phyloP scores from a whole-genome alignment of 2,329 filamentous ascomycete genomes.

The Dothideomycetidae sp. region DNA sequence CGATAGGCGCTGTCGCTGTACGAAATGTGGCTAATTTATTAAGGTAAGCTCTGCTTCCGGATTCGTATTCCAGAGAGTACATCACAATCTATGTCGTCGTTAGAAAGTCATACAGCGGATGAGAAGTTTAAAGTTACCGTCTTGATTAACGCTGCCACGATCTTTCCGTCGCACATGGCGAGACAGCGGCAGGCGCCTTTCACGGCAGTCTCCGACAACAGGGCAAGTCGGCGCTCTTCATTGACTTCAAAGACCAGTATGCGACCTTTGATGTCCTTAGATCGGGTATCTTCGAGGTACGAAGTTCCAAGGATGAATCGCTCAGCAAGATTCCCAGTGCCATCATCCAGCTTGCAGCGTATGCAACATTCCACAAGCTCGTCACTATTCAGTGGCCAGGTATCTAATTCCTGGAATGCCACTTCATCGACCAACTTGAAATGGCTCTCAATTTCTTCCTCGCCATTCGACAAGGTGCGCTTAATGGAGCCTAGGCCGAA shows the following conservation, averaged over 20 bases:
- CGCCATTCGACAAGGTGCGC: slow-evolving; percentile 53
- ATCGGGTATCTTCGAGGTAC: slow-evolving; percentile 46
- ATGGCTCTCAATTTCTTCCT: slow-evolving; percentile 64
- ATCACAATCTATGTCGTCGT: slow-evolving; percentile 38
- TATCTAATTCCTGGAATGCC: slow-evolving; percentile 63
- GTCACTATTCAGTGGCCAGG: slow-evolving; percentile 47
- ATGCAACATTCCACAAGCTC: slow-evolving; percentile 82
- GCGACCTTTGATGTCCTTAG: slow-evolving; percentile 50
- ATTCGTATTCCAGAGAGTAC: slow-evolving; percentile 41
- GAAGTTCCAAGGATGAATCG: slow-evolving; percentile 87
- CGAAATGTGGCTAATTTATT: slow-evolving; percentile 62
- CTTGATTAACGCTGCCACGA: slow-evolving; percentile 81
- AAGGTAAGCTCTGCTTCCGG: slow-evolving; percentile 41
- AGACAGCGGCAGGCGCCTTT: slow-evolving; percentile 72
- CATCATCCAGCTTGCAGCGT: slow-evolving; percentile 54
- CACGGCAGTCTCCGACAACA: slow-evolving; percentile 53
- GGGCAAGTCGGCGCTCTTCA: slow-evolving; percentile 55
- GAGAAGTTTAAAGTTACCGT: slow-evolving; percentile 43
- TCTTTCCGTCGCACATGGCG: slow-evolving; percentile 56
- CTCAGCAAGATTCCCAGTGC: slow-evolving; percentile 43
- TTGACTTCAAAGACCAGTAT: slow-evolving; percentile 77
- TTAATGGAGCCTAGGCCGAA: slow-evolving; percentile 82
- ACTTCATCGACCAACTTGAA: slow-evolving; percentile 87
- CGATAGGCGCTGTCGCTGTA: slow-evolving; percentile 70
- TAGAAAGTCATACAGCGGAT: neutral